Evolutionary conservation across 768 basidiomycete species (phyloP).

Genomic region (Dioszegia hungarica): DNA sequence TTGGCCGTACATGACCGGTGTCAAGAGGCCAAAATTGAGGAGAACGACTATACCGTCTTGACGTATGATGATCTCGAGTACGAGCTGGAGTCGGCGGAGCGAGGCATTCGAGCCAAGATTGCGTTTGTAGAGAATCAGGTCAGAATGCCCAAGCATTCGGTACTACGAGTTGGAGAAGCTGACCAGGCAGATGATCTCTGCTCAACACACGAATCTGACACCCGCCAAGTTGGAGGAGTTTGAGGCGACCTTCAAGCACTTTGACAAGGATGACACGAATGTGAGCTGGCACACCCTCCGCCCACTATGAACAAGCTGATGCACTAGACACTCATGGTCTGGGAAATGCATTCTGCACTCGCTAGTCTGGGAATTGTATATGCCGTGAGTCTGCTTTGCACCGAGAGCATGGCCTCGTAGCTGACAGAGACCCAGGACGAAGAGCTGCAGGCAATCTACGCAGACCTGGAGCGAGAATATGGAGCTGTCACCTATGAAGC

Average conservation of each 20-base stretch:
- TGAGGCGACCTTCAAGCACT: constrained; percentile 94
- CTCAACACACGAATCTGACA: constrained; percentile 88
- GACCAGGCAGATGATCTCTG: constrained; percentile 84
- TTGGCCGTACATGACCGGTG: constrained; percentile 69
- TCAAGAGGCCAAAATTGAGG: constrained; percentile 82
- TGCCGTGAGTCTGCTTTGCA: constrained; percentile 54
- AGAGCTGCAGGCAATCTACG: constrained; percentile 77
- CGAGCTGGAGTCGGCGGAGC: constrained; percentile 75
- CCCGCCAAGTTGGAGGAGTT: constrained; percentile 88
- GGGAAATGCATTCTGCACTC: constrained; percentile 85
- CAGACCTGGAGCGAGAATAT: constrained; percentile 70
- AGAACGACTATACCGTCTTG: constrained; percentile 92
- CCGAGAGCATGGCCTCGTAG: not conserved
- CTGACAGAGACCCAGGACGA: constrained; percentile 62
- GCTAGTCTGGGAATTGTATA: constrained; percentile 93
- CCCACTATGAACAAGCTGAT: not conserved
- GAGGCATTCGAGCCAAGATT: constrained; percentile 81
- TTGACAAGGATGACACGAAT: constrained; percentile 88
- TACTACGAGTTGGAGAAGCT: too few species aligned
- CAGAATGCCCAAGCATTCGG: not conserved
- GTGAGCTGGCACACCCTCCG: constrained; percentile 26
- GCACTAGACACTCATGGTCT: constrained; percentile 60
- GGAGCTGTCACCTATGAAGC: constrained; percentile 89
- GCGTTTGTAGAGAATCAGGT: constrained; percentile 96
- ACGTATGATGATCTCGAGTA: constrained; percentile 83